Base-by-base conservation (phyloP, 2,329 filamentous ascomycete species). In the Sarocladiaceae sp. region DNA sequence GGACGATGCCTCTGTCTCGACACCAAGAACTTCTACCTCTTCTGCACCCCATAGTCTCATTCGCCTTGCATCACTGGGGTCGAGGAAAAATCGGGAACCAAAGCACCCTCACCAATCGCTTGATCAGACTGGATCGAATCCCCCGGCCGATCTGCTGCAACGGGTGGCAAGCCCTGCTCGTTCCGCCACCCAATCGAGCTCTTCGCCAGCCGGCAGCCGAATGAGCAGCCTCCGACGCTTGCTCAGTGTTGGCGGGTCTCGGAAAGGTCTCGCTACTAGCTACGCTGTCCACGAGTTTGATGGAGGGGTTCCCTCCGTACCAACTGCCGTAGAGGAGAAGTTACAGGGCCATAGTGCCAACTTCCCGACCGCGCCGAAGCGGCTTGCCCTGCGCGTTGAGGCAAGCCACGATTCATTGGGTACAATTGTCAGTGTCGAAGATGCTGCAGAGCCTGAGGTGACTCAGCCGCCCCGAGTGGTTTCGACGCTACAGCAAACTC, bases 341-440 rank as follows among this genome's bases (percentile, higher is more conserved):
- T 12, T 48, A 18, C 40, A 45, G 19, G 40, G 45, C 20, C 47
- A 48, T 16, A 45, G n/a, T 18, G 19, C 16, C 12, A 15, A 20
- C 11, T 29, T 37, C 16, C 60, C 64, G 1, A 53, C 59, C 40
- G 55, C 59, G 12, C 57, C 62, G 2, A 68, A 64, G 49, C 62
- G 61, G 32, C 50, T 66, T 10, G 54, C 58, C 5, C 50, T 70
- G 35, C 65, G 61, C 34, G 56, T 59, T 1, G 64, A 68, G 24
- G 52, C 61, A n/a, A 73, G 67, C 52, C 66, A 66, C 49, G 71
- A 73, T 20, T 72, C 68, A 0, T 53, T 74, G 20, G 69, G 68
- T 43, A 74, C 71, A 1, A 73, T 75, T 15, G 53, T 74, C 43
- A 74, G 72, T 47, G 70, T 74, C 7, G 70, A 67, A 5, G 74